These are phyloP conservation scores for Coprinopsis strossmayeri DNA, from an alignment of 768 basidiomycete genomes.

Conservation along the genomic window DNA sequence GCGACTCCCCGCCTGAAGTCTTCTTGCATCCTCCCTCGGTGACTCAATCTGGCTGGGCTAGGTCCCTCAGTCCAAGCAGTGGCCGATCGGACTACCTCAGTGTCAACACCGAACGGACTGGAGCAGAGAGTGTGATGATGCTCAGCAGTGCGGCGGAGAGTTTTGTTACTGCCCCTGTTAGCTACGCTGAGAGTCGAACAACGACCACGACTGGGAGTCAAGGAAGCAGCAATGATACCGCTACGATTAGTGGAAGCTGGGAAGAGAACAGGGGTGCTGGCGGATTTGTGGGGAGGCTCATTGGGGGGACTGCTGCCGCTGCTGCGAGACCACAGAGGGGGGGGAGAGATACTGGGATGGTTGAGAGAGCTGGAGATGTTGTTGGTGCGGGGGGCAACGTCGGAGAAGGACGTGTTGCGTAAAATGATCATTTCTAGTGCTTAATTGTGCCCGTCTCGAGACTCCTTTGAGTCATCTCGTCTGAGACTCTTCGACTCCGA, in stretches of 20 bases:
- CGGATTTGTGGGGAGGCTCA: conserved; percentile 6
- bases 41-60: background rate
- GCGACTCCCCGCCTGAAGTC: conserved; percentile 19
- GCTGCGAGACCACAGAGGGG: background rate
- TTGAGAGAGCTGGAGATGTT: conserved; percentile 9
- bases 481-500: no score
- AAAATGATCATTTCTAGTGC: background rate
- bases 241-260: conserved; percentile 5
- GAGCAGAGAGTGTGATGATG: conserved; percentile 2
- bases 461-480: no score
- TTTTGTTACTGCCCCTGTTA: conserved; percentile 61
- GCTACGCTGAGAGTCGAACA: conserved; percentile 1
- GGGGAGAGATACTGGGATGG: conserved; percentile 9
- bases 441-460: background rate
- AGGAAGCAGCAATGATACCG: conserved; percentile 5
- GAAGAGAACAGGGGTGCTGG: conserved; percentile 1
- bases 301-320: background rate
- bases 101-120: background rate
- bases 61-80: background rate
- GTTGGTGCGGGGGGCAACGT: conserved; percentile 5
- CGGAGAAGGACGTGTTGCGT: conserved; percentile 9
- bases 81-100: background rate
- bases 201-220: conserved; percentile 2
- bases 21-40: conserved; percentile 17
- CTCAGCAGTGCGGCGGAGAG: conserved; percentile 65